These are phyloP conservation scores for Telfairia occidentalis DNA, from an alignment of 331 rosid genomes.

Conservation along the genomic window DNA sequence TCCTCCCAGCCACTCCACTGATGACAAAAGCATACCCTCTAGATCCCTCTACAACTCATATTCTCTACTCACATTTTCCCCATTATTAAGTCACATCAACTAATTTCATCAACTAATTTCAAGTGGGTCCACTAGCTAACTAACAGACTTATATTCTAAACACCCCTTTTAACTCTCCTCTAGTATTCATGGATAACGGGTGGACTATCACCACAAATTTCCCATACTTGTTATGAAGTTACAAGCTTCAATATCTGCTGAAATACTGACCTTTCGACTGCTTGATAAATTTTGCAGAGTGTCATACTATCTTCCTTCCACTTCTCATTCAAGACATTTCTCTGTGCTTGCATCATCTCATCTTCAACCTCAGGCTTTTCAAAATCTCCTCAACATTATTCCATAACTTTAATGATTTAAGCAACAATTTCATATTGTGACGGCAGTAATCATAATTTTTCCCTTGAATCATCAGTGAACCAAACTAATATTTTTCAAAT, in stretches of 20 bases:
- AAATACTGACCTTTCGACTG: background rate
- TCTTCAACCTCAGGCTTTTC: background rate
- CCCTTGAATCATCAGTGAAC: background rate
- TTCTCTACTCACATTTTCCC: too few relatives aligned
- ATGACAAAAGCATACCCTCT: background rate
- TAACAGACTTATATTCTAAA: background rate
- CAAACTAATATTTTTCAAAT: background rate
- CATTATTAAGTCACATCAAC: background rate
- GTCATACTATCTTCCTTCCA: background rate
- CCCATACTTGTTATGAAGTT: too few relatives aligned
- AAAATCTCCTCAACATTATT: background rate
- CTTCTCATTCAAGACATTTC: background rate
- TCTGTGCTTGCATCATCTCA: background rate
- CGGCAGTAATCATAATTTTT: background rate
- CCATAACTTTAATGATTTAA: background rate
- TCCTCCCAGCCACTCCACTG: too few relatives aligned
- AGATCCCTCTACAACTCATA: too few relatives aligned
- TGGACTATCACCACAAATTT: too few relatives aligned
- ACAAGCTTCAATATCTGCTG: too few relatives aligned
- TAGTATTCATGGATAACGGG: background rate
- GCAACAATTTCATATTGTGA: background rate
- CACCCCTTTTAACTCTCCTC: background rate
- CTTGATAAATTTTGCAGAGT: background rate
- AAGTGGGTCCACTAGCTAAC: background rate
- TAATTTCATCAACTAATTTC: background rate